Evolutionary conservation across 352 stramenopile genomes (phyloP), one percentile per base, ranked within the genome.

Genomic region (Phytophthora multivora): DNA sequence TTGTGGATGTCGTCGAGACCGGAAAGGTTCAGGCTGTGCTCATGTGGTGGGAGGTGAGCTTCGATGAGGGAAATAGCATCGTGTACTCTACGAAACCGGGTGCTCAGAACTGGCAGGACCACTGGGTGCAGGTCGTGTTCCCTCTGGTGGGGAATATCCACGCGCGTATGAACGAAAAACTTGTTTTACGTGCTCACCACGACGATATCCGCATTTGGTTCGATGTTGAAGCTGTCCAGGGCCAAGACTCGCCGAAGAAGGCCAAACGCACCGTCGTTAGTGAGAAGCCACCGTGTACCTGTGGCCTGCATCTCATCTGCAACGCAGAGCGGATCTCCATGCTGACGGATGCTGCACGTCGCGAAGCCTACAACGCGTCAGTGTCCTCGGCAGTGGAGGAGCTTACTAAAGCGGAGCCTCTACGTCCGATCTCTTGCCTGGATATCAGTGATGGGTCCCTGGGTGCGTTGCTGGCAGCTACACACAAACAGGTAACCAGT

Each of bases 131-230:
- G 38, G 85, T 94, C 16, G 80, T 91, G 0, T 92, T 82, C 53
- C 85, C 85, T 2, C 69, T 92, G 1, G 55, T 82, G 1, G 61
- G 71, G 3, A 52, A 72, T 2, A 61, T 75, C 7, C 42, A 62
- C 0, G 67, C 81, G 5, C 28, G 40, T 15, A 31, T 41, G 4
- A 59, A 59, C 16, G 61, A 63, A 0, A 69, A 72, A 13, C 45
- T 94, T 1, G 30, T 77, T 40, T 38, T 94, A 4, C 79, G 69
- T 39, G 73, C 83, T n/a, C 71, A 84, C 58, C 79, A 90, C 51
- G 81, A 92, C 28, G 83, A 91, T 28, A 60, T 94, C 30, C 83
- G 77, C n/a, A 75, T 94, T 35, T 94, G 85, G 85, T 92, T 94
- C 40, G 77, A 92, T 39, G 79, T 94, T 21, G 62, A 70, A 38